A percentile compares a stretch with the other conserved stretches of the same genome.
phyloP scores from a whole-genome alignment of 345 rosid species.

The Syzygium oleosum region DNA sequence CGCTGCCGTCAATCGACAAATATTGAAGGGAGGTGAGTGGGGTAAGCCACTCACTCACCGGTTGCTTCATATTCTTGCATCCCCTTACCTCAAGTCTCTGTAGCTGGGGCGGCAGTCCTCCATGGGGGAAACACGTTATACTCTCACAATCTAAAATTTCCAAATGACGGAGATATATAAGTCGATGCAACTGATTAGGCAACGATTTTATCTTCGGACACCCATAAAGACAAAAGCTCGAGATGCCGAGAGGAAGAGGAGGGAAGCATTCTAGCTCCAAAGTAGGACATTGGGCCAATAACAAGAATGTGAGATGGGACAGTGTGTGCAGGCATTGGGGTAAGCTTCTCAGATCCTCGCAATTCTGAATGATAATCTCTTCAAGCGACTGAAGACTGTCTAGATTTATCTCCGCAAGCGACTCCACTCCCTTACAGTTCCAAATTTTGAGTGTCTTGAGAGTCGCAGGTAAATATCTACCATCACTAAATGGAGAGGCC shows the following conservation, averaged over 20 bases:
- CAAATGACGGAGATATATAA: neutral
- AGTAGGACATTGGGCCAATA: neutral
- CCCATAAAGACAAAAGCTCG: neutral
- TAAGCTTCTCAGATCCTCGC: neutral
- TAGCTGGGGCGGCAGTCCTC: neutral
- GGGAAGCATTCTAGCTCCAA: neutral
- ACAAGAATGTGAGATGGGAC: neutral
- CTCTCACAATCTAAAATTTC: neutral
- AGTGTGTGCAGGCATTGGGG: neutral
- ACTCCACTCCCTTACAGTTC: neutral
- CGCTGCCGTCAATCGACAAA: neutral
- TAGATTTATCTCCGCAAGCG: neutral
- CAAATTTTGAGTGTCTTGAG: neutral
- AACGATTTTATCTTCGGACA: neutral
- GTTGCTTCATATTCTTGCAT: neutral
- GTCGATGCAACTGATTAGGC: neutral
- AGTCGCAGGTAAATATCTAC: neutral
- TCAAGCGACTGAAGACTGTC: neutral
- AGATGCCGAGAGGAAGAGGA: neutral
- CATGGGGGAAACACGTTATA: neutral
- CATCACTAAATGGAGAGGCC: neutral
- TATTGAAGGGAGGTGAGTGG: neutral
- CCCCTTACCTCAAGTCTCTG: neutral
- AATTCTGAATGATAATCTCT: neutral
- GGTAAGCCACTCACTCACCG: neutral